These are phyloP conservation scores for Pleurotus salmoneostramineus DNA, from an alignment of 768 basidiomycete species.

Conservation along the genomic window DNA sequence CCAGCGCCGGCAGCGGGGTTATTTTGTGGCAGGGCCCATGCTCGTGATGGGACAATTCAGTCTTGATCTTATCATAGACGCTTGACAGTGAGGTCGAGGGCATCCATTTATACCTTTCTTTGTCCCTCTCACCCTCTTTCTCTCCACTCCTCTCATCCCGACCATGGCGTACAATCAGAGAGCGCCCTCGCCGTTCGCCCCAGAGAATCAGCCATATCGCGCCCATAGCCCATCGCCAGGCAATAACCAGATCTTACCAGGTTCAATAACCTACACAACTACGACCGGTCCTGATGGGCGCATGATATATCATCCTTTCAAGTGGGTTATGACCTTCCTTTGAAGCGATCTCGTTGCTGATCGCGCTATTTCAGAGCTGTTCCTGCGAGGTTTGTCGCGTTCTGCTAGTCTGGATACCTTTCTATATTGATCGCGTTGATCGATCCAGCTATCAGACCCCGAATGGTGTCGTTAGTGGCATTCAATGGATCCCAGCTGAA, in stretches of 20 bases:
- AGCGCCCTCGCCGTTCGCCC: constrained; percentile 17
- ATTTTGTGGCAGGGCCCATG: neutral
- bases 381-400: constrained; percentile 55
- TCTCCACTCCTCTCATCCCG: neutral
- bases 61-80: constrained; percentile 8
- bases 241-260: constrained; percentile 47
- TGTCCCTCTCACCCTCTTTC: neutral
- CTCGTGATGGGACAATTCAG: neutral
- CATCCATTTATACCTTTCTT: neutral
- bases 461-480: constrained; percentile 57
- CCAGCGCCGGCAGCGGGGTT: neutral
- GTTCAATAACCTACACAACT: constrained; percentile 73
- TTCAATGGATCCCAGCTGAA: constrained; percentile 69
- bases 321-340: constrained; percentile 34
- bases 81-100: neutral
- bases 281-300: constrained; percentile 58
- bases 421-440: constrained; percentile 17
- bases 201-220: constrained; percentile 6
- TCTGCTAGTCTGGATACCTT: constrained; percentile 7
- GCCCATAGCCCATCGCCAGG: constrained; percentile 1
- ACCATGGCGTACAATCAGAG: constrained; percentile 23
- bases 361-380: constrained; percentile 50
- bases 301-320: constrained; percentile 70
- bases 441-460: constrained; percentile 65
- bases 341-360: constrained; percentile 5